Evolutionary conservation across 2,329 filamentous ascomycete genomes (phyloP).

Genomic region (Leptographium radiaticola): DNA sequence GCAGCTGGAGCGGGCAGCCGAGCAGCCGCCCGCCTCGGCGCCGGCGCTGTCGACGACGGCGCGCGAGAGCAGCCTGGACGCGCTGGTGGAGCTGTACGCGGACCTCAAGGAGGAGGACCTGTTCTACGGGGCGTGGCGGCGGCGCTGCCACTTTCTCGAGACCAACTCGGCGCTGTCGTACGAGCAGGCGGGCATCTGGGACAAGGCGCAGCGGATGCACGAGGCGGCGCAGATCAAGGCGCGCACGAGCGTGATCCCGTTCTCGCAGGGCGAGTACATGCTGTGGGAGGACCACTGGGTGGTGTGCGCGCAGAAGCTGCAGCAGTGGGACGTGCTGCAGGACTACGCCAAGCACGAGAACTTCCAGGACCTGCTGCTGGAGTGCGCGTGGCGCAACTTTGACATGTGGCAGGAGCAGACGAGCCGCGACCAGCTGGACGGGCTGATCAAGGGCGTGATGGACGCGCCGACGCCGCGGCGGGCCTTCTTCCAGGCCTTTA

Average conservation of each 20-base stretch:
- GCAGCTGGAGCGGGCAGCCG: slow-evolving; percentile 79
- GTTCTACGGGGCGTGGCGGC: slow-evolving; percentile 94
- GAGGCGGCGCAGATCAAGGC: slow-evolving; percentile 96
- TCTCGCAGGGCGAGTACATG: slow-evolving; percentile 95
- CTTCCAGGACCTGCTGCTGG: slow-evolving; percentile 86
- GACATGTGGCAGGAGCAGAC: slow-evolving; percentile 87
- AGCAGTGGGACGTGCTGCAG: slow-evolving; percentile 96
- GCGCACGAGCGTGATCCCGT: slow-evolving; percentile 86
- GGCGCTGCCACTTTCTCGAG: slow-evolving; percentile 91
- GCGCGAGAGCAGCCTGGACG: slow-evolving; percentile 89
- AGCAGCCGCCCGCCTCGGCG: slow-evolving; percentile 64
- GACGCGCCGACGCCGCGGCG: slow-evolving; percentile 89
- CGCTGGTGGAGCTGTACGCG: slow-evolving; percentile 85
- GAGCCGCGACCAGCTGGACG: slow-evolving; percentile 79
- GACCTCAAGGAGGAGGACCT: slow-evolving; percentile 88
- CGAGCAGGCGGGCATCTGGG: slow-evolving; percentile 98
- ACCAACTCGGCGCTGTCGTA: slow-evolving; percentile 95
- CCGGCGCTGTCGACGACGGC: slow-evolving; percentile 49
- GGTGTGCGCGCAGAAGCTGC: slow-evolving; percentile 90
- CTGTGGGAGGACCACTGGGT: slow-evolving; percentile 99
- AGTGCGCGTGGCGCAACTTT: slow-evolving; percentile 89
- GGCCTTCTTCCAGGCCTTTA: slow-evolving; percentile 97
- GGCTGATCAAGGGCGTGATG: slow-evolving; percentile 91
- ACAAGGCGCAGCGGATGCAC: slow-evolving; percentile 94
- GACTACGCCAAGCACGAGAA: slow-evolving; percentile 99